phyloP scores from a whole-genome alignment of 169 alveolate species.

The Eimeria necatrix region DNA sequence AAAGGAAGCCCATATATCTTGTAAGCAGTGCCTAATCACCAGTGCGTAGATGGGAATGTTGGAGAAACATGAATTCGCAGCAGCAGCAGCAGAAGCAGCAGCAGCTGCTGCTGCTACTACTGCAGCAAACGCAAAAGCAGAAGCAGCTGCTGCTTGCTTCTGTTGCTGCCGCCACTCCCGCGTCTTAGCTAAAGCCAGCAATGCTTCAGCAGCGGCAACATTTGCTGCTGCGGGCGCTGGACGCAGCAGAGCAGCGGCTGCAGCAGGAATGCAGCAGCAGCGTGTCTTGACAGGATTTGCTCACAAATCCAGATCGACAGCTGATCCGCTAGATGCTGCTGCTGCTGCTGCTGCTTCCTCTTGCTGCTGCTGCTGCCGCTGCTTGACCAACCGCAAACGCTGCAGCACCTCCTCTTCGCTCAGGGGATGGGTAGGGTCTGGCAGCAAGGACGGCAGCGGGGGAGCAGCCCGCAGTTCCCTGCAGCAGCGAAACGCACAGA shows the following conservation, averaged over 20 bases:
- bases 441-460: conserved; percentile 42
- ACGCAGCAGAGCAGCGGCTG: neutral
- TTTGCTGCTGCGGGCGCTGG: neutral
- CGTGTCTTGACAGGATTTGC: too few species aligned
- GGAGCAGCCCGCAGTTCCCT: conserved; percentile 36
- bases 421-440: conserved; percentile 3
- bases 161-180: neutral
- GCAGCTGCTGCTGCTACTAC: neutral
- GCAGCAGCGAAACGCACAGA: conserved; percentile 25
- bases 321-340: conserved; percentile 3
- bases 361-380: conserved; percentile 39
- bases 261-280: too few species aligned
- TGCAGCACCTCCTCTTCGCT: conserved; percentile 42
- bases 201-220: conserved; percentile 7
- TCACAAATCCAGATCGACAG: conserved; percentile 24
- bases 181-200: too few species aligned
- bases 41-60: neutral
- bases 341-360: conserved; percentile 32
- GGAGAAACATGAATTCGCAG: neutral
- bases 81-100: neutral
- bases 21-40: neutral
- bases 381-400: conserved; percentile 39
- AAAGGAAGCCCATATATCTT: too few species aligned
- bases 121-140: neutral
- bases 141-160: conserved; percentile 13